Evolutionary conservation across 2,329 filamentous ascomycete species (phyloP).

Genomic region (Davidsoniella australis): DNA sequence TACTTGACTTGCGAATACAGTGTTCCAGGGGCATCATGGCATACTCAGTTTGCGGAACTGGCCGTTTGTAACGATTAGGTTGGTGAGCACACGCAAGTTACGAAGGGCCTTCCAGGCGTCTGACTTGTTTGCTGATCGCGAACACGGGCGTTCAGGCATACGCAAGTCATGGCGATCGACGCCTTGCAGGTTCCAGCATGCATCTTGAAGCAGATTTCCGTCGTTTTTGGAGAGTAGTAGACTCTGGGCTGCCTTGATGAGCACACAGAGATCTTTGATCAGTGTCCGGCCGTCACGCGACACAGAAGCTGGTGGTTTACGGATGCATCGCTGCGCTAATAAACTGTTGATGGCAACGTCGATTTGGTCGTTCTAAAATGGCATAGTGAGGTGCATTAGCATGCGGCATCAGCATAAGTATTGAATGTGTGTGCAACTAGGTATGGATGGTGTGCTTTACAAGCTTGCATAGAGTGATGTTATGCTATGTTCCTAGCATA

Average conservation of each 20-base stretch:
- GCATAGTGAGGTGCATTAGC: conserved; percentile 11
- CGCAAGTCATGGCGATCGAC: conserved; percentile 46
- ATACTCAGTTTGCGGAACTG: conserved; percentile 81
- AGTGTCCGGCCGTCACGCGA: conserved; percentile 70
- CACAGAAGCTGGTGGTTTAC: conserved; percentile 56
- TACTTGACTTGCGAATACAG: neutral
- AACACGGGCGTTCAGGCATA: conserved; percentile 48
- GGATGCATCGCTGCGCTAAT: conserved; percentile 52
- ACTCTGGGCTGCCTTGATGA: conserved; percentile 70
- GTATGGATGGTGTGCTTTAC: neutral
- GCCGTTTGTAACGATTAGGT: conserved; percentile 82
- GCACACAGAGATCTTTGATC: conserved; percentile 57
- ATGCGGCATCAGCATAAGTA: no score
- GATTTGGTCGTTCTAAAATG: conserved; percentile 69
- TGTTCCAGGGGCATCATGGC: conserved; percentile 20
- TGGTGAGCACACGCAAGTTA: conserved; percentile 74
- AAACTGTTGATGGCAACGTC: conserved; percentile 87
- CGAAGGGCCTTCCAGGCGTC: conserved; percentile 72
- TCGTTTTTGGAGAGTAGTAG: conserved; percentile 87
- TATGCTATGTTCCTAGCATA: neutral
- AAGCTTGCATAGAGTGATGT: neutral
- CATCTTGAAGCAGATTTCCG: conserved; percentile 85
- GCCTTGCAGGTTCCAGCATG: conserved; percentile 82
- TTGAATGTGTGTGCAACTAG: no score
- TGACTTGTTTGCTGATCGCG: conserved; percentile 61